Base-by-base conservation (phyloP, 257 asterid species). In the Eucommia ulmoides region DNA sequence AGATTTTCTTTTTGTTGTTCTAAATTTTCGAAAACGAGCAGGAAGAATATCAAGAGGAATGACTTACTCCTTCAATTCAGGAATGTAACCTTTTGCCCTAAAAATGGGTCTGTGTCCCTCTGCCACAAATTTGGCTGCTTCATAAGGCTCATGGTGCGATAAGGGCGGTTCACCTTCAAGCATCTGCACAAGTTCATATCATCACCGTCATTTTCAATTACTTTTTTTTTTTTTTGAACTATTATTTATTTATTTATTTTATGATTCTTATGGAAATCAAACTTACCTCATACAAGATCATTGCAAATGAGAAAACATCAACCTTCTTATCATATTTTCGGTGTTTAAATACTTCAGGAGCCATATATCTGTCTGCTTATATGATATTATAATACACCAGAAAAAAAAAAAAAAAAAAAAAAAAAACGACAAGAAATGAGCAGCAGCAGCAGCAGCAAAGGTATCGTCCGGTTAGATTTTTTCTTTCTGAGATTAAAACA, bases 281-380 rank as follows among this genome's bases (percentile, higher is more conserved):
- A 58, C 9, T 52, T 86, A 83, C 98, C 98, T 91, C 98, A 20
- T 74, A 91, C 56, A 91, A 24, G 66, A 91, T 91, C 96, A 91
- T 91, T 3, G 95, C 96, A 53, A 91, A 91, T 55, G 99, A 91
- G 84, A 76, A 91, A 33, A 91, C 96, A 33, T 91, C 99, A 15
- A 91, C 96, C 69, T 91, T 91, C 77, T 86, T 83, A 59, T 91
- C 99, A 77, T 91, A 91, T 67, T 77, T 86, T 60, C 87, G 68
- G 74, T 86, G 96, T 81, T 72, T 91, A 87, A 91, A 91, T 52
- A 91, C 99, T 73, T 91, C 99, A 45, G 99, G 99, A 33, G 99
- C 99, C 99, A 91, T 91, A 54, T 91, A 91, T 33, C 99, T 88
- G 59, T 91, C 99, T 91, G 45, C 49, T 18, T 8, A 16, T 49